Evolutionary conservation across 768 basidiomycete species (phyloP).

Genomic region (Gautieria morchelliformis): DNA sequence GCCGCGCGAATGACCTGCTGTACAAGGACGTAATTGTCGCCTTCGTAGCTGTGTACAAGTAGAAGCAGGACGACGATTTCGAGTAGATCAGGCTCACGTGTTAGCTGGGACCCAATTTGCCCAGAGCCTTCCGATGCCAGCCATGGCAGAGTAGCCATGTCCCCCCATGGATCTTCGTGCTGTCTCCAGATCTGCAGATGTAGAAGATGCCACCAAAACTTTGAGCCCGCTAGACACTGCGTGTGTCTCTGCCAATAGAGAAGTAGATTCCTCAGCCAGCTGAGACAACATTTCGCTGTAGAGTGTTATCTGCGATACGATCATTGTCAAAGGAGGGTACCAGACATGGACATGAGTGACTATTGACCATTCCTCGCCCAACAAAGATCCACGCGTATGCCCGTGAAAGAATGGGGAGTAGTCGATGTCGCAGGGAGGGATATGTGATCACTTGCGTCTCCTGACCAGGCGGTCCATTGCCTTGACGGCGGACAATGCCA

Average conservation of each 20-base stretch:
- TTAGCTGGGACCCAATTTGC: conserved; percentile 7
- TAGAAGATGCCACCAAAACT: conserved; percentile 41
- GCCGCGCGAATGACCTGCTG: conserved; percentile 67
- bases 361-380: conserved; percentile 47
- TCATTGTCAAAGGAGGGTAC: not conserved
- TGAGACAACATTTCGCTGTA: conserved; percentile 41
- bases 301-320: conserved; percentile 29
- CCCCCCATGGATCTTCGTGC: conserved; percentile 68
- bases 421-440: conserved; percentile 64
- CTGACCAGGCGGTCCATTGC: conserved; percentile 41
- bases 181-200: conserved; percentile 50
- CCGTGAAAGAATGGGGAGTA: conserved; percentile 59
- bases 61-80: conserved; percentile 1
- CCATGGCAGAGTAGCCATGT: conserved; percentile 63
- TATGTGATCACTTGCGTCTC: conserved; percentile 64
- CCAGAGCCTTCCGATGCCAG: conserved; percentile 46
- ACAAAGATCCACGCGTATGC: conserved; percentile 62
- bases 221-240: conserved; percentile 64
- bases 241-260: conserved; percentile 63
- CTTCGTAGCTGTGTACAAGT: conserved; percentile 45
- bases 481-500: conserved; percentile 62
- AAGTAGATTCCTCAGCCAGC: conserved; percentile 47
- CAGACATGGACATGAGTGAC: not conserved
- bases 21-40: conserved; percentile 72
- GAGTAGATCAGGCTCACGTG: not conserved